These are phyloP conservation scores for Penicillium freii DNA, from an alignment of 2,329 filamentous ascomycete species.

Conservation along the genomic window DNA sequence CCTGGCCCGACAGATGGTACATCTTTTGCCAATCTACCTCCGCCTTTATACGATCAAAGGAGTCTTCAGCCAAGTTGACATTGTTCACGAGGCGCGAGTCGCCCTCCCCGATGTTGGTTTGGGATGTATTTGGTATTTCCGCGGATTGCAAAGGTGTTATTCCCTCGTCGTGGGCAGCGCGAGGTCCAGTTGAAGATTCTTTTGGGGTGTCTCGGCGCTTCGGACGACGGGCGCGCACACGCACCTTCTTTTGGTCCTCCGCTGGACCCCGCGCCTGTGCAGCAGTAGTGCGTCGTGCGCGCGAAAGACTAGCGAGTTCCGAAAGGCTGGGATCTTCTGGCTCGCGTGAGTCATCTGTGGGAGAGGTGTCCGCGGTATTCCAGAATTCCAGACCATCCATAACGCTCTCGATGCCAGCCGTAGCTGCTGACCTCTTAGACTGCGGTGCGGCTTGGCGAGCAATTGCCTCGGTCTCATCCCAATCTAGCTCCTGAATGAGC, in stretches of 20 bases:
- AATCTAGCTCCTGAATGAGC: slow-evolving; percentile 53
- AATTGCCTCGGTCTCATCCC: slow-evolving; percentile 42
- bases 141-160: not conserved
- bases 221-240: slow-evolving; percentile 27
- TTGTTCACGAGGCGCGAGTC: slow-evolving; percentile 74
- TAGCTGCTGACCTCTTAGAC: slow-evolving; percentile 17
- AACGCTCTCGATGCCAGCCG: slow-evolving; percentile 36
- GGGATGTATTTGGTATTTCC: not conserved
- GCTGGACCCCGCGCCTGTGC: slow-evolving; percentile 6
- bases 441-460: slow-evolving; percentile 22
- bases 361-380: slow-evolving; percentile 10
- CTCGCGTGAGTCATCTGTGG: slow-evolving; percentile 11
- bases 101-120: slow-evolving; percentile 65
- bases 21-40: slow-evolving; percentile 89
- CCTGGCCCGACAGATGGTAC: slow-evolving; percentile 87
- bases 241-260: slow-evolving; percentile 25
- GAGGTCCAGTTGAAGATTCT: not conserved
- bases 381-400: slow-evolving; percentile 37
- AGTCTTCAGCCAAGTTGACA: slow-evolving; percentile 59
- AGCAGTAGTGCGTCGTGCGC: slow-evolving; percentile 9
- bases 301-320: slow-evolving; percentile 19
- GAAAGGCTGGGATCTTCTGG: slow-evolving; percentile 10
- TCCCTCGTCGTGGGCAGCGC: not conserved
- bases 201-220: slow-evolving; percentile 24
- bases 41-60: slow-evolving; percentile 67